phyloP scores from a whole-genome alignment of 768 basidiomycete species.

The Collybia sordida region DNA sequence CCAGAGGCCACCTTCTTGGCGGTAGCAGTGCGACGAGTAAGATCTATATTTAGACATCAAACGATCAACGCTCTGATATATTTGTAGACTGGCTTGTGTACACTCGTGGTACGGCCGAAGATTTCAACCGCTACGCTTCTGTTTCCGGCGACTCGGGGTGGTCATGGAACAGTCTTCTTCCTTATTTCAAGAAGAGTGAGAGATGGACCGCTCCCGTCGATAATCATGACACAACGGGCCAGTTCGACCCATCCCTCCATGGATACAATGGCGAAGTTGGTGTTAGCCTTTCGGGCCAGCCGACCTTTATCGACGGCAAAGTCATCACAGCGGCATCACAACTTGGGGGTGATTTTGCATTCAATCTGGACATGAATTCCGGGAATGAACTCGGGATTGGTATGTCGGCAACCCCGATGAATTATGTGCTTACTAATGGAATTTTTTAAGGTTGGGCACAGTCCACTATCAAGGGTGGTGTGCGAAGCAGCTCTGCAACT shows the following conservation, averaged over 20 bases:
- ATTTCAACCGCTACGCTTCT: conserved; percentile 26
- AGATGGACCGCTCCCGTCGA: conserved; percentile 23
- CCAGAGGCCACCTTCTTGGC: conserved; percentile 22
- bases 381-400: conserved; percentile 27
- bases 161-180: conserved; percentile 25
- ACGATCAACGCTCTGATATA: neutral
- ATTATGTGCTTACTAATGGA: neutral
- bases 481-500: conserved; percentile 24
- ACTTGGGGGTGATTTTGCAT: conserved; percentile 24
- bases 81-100: conserved; percentile 15
- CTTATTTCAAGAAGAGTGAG: conserved; percentile 28
- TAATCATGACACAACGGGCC: conserved; percentile 25
- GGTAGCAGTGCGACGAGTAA: conserved; percentile 23
- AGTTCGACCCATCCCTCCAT: conserved; percentile 28
- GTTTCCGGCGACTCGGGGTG: conserved; percentile 26
- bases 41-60: neutral
- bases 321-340: conserved; percentile 28
- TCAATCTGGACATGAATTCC: conserved; percentile 25
- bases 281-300: conserved; percentile 22
- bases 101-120: conserved; percentile 27
- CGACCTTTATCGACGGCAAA: conserved; percentile 17
- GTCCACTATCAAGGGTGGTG: conserved; percentile 17
- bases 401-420: conserved; percentile 7
- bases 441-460: conserved; percentile 18
- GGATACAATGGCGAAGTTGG: conserved; percentile 21